Evolutionary conservation across 2,329 filamentous ascomycete species (phyloP).

Genomic region (Aspergillus sp.): DNA sequence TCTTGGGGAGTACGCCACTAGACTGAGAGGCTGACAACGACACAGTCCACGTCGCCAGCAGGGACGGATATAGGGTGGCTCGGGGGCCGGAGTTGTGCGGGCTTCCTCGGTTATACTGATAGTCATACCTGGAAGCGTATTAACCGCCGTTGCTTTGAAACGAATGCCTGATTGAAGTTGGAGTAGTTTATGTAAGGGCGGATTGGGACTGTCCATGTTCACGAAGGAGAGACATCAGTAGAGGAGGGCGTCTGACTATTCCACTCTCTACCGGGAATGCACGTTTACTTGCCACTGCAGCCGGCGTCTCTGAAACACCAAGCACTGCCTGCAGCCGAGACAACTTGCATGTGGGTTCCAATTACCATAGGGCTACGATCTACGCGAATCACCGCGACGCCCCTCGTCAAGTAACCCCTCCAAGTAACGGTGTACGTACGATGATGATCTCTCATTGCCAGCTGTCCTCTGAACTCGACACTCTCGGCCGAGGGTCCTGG

Average conservation of each 20-base stretch:
- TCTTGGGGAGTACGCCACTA: conserved; percentile 15
- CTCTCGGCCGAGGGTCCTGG: conserved; percentile 39
- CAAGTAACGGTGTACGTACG: too few species aligned
- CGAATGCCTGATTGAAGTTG: not conserved
- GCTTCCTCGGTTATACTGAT: not conserved
- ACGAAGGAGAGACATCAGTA: not conserved
- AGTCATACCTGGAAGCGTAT: not conserved
- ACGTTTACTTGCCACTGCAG: too few species aligned
- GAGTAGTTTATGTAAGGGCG: conserved; percentile 13
- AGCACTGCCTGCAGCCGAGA: too few species aligned
- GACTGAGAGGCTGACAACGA: conserved; percentile 6
- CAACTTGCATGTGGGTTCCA: too few species aligned
- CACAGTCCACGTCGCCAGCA: conserved; percentile 15
- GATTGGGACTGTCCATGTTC: conserved; percentile 7
- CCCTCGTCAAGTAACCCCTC: too few species aligned
- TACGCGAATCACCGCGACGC: too few species aligned
- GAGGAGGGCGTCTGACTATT: too few species aligned
- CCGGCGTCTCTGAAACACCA: too few species aligned
- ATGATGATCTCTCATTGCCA: conserved; percentile 36
- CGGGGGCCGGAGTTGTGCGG: not conserved
- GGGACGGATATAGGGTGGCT: not conserved
- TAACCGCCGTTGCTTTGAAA: not conserved
- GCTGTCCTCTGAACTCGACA: conserved; percentile 35
- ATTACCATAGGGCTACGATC: too few species aligned
- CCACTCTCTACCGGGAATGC: too few species aligned